phyloP scores from a whole-genome alignment of 768 basidiomycete genomes.

The Lactarius sanguifluus region DNA sequence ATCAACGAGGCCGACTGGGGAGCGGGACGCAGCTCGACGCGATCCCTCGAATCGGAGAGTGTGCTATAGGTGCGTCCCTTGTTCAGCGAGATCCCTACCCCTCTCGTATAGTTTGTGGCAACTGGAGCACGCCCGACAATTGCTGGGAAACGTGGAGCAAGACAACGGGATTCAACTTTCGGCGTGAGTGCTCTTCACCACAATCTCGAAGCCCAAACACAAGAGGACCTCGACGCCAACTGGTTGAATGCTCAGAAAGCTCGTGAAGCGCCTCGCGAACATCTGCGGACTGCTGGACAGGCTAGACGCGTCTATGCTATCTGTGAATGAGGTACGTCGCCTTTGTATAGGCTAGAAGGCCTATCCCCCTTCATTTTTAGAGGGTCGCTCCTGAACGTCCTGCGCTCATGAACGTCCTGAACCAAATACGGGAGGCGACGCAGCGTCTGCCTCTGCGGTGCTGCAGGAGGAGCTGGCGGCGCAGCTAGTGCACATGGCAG shows the following conservation, averaged over 20 bases:
- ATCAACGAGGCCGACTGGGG: slow-evolving; percentile 41
- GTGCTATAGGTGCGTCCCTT: slow-evolving; percentile 52
- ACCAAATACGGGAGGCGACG: no score
- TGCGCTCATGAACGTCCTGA: no score
- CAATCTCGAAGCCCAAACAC: neutral
- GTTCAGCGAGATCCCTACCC: neutral
- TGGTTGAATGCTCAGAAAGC: slow-evolving; percentile 41
- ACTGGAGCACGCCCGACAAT: slow-evolving; percentile 23
- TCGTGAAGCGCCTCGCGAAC: slow-evolving; percentile 45
- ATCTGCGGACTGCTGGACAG: slow-evolving; percentile 52
- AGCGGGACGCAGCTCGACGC: slow-evolving; percentile 39
- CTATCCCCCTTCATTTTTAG: slow-evolving; percentile 33
- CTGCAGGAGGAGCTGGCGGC: slow-evolving; percentile 41
- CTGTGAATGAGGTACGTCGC: slow-evolving; percentile 52
- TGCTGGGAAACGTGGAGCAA: slow-evolving; percentile 14
- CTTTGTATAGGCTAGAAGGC: neutral
- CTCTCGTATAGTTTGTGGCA: slow-evolving; percentile 9
- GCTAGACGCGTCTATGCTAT: slow-evolving; percentile 52
- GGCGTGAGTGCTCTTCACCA: neutral
- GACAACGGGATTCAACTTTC: slow-evolving; percentile 7
- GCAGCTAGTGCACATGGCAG: slow-evolving; percentile 70
- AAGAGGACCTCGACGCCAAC: neutral
- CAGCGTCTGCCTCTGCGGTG: slow-evolving; percentile 39
- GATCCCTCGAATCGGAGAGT: slow-evolving; percentile 57
- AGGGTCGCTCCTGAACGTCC: slow-evolving; percentile 38